Evolutionary conservation across 805 yeast genomes (phyloP), one percentile per base, ranked within the genome.

Genomic region (Starmerella vaccinii): DNA sequence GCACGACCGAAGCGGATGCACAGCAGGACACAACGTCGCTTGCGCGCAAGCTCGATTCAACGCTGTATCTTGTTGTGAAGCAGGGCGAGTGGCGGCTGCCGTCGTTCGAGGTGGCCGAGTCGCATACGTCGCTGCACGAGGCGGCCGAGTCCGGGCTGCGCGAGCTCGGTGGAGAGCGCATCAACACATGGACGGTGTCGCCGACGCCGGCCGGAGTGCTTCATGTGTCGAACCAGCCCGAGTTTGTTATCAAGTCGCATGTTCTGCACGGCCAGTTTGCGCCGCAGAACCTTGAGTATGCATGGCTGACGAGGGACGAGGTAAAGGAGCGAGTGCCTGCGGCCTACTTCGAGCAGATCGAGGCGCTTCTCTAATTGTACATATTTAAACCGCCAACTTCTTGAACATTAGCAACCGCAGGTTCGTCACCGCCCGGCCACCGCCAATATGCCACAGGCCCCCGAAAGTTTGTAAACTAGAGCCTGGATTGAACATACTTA

Each of bases 121-220:
- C 71, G 42, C 76, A 85, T 15, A 29, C 44, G 16, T 51, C 59
- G 16, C 74, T 92, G 57, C 88, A 85, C 64, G 68, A 68, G 50
- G 75, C 80, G 33, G 95, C 95, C 2, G 86, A 84, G 65, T 68
- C 74, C 44, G 94, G 95, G 0, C 68, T 92, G 50, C 75, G 78
- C 63, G 59, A 66, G 21, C 60, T 84, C 19, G 95, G 95, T 18
- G 95, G 95, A 29, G 76, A 73, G 10, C 65, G 74, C 49, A 76
- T 92, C 64, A 84, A 87, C 68, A 82, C 87, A 40, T 90, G 94
- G 85, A 78, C 84, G 19, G 95, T 92, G n/a, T 87, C 97, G 22
- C 78, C 77, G 50, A 83, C 83, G 5, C 97, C 98, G 37, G 82
- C 89, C 38, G 88, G 81, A 40, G 78, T 82, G 1, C 62, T 82